Evolutionary conservation across 2,329 filamentous ascomycete species (phyloP), one percentile per base, ranked within the genome.

Genomic region (Aspergillus texensis): DNA sequence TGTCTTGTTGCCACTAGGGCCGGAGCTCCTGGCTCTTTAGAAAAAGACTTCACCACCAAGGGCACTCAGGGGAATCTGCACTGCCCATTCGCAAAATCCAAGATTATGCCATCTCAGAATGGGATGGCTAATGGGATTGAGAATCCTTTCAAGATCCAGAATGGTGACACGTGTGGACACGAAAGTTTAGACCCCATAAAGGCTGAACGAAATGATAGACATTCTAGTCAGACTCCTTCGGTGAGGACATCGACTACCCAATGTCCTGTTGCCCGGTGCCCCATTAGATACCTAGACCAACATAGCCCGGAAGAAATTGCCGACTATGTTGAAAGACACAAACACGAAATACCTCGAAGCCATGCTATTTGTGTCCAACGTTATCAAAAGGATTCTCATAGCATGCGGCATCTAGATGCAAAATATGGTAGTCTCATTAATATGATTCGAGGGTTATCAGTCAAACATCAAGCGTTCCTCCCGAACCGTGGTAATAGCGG

Each of bases 241-340:
- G 69, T 72, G 64, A 69, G 78, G 71, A 77, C 72, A 19, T 84
- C 85, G 11, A 81, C 83, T 21, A 82, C 87, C 62, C 93, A 93
- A 74, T 98, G 94, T 56, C 74, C 73, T 28, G 68, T 76, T 52
- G 71, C 87, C 63, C 93, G 95, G 74, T 98, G 94, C 77, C 94
- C 94, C 3, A 98, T 98, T 64, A 91, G 94, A 55, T 97, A 91
- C 80, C 83, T 97, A 74, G 91, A 97, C 77, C 90, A 96, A 76
- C 94, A 97, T 74, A 93, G 93, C 2, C 92, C 94, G 2, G 92
- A 97, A 80, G 94, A 97, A 75, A 90, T 98, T 65, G 94, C 94
- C 16, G 88, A 91, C 72, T 98, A 97, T 77, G 93, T 98, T 73
- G 92, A 97, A 77, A 93, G 89, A 58, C 94, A 97, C 81, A 97